phyloP scores from a whole-genome alignment of 345 rosid species.

The Eucalyptus pauciflora region DNA sequence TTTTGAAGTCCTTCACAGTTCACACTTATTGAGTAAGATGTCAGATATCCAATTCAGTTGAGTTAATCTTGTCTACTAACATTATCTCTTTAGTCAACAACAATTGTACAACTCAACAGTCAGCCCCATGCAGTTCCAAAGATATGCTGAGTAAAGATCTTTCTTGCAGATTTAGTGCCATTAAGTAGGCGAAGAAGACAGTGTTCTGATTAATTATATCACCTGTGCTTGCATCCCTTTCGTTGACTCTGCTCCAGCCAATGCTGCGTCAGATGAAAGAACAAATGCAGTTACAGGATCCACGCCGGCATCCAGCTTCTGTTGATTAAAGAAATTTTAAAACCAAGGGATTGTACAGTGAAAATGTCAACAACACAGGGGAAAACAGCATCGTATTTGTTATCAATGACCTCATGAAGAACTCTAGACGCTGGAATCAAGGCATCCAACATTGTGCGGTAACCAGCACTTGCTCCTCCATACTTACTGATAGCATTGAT shows the following conservation, averaged over 20 bases:
- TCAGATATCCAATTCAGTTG: not conserved
- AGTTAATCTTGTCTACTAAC: not conserved
- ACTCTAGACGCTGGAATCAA: slow-evolving; percentile 81
- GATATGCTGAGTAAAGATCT: not conserved
- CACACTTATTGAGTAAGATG: not conserved
- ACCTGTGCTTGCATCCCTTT: slow-evolving; percentile 89
- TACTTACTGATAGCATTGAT: slow-evolving; percentile 80
- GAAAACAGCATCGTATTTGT: not conserved
- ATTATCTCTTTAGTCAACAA: not conserved
- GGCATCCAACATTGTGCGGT: slow-evolving; percentile 81
- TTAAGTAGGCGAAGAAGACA: not conserved
- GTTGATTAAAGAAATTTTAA: slow-evolving; percentile 3
- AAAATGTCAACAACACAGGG: not conserved
- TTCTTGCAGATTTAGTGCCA: not conserved
- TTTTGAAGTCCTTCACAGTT: not conserved
- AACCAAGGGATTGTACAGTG: not conserved
- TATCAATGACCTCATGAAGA: slow-evolving; percentile 58
- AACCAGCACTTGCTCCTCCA: slow-evolving; percentile 89
- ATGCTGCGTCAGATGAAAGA: slow-evolving; percentile 74
- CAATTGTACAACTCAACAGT: not conserved
- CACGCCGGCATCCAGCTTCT: slow-evolving; percentile 63
- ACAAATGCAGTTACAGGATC: slow-evolving; percentile 57
- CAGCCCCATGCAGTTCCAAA: not conserved
- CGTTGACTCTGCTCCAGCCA: slow-evolving; percentile 82
- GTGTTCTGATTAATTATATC: not conserved